Percentiles rank a stretch among this genome's conserved stretches.
Evolutionary conservation across 371 early-diverging fungal genomes (phyloP).

Genomic region (Furculomyces boomerangus): DNA sequence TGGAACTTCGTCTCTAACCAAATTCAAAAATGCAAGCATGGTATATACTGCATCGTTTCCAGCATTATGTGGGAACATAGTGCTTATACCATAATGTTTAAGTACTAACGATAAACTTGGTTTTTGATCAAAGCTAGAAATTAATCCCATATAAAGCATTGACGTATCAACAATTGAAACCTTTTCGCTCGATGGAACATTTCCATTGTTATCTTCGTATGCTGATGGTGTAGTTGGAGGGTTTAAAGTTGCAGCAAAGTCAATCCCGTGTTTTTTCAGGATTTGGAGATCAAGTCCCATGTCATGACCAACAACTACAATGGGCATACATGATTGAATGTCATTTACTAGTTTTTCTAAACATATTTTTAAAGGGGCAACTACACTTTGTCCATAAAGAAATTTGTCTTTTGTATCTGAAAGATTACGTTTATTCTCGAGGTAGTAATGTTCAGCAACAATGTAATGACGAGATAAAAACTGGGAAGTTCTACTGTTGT

Average conservation of each 20-base stretch:
- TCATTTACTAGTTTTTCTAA: slow-evolving; percentile 12
- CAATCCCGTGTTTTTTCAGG: slow-evolving; percentile 16
- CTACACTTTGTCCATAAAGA: slow-evolving; percentile 36
- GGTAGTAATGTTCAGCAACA: slow-evolving; percentile 28
- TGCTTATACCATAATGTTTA: background rate
- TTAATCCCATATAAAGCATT: background rate
- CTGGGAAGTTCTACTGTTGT: slow-evolving; percentile 23
- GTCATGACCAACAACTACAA: slow-evolving; percentile 35
- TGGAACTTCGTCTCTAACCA: slow-evolving; percentile 1
- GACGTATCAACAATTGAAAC: background rate
- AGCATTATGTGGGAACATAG: background rate
- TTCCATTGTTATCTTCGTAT: background rate
- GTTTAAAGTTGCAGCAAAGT: slow-evolving; percentile 6
- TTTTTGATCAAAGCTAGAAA: background rate
- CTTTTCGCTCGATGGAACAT: background rate
- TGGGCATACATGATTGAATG: background rate
- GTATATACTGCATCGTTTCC: slow-evolving; percentile 54
- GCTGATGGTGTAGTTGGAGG: background rate
- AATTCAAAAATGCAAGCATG: slow-evolving; percentile 25
- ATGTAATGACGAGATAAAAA: slow-evolving; percentile 40
- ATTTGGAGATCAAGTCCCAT: slow-evolving; percentile 34
- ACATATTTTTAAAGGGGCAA: slow-evolving; percentile 17
- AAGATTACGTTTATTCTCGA: slow-evolving; percentile 36
- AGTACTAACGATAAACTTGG: background rate
- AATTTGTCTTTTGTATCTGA: slow-evolving; percentile 33